Evolutionary conservation across 2,329 filamentous ascomycete species (phyloP).

Genomic region (Hirsutella thompsonii): DNA sequence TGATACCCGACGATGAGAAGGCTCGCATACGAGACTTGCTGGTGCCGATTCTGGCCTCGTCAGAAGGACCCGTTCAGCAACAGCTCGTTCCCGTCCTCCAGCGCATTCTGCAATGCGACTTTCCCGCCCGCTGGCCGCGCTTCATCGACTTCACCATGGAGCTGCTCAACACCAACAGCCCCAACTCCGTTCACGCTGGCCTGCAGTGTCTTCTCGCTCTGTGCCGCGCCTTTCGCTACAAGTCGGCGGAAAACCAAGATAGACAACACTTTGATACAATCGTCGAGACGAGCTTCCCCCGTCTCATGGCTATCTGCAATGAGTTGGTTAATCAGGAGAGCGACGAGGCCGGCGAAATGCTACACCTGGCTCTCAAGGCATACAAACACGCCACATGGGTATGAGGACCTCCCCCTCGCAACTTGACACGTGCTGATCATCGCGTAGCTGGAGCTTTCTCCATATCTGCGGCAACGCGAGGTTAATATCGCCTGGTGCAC

Average conservation of each 20-base stretch:
- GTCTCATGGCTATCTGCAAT: conserved; percentile 75
- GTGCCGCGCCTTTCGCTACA: conserved; percentile 92
- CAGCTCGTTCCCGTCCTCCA: conserved; percentile 91
- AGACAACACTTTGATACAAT: conserved; percentile 88
- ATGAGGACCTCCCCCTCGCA: conserved; percentile 2
- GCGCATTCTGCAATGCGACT: conserved; percentile 92
- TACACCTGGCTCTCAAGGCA: conserved; percentile 86
- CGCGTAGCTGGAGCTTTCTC: conserved; percentile 74
- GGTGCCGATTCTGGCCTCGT: conserved; percentile 75
- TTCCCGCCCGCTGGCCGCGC: conserved; percentile 84
- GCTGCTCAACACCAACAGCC: conserved; percentile 75
- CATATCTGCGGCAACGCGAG: conserved; percentile 63
- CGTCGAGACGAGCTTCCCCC: conserved; percentile 80
- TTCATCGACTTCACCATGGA: conserved; percentile 90
- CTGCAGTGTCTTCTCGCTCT: conserved; percentile 89
- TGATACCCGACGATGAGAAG: conserved; percentile 85
- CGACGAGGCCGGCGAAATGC: conserved; percentile 90
- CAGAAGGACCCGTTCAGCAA: conserved; percentile 69
- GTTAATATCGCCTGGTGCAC: conserved; percentile 93
- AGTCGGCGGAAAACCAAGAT: conserved; percentile 61
- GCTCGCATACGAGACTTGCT: conserved; percentile 73
- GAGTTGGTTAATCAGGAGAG: conserved; percentile 83
- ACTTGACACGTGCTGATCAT: background rate
- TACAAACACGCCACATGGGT: conserved; percentile 99
- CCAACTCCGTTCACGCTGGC: conserved; percentile 79